Conservation (phyloP, 2,329 filamentous ascomycete genomes). For the Xylariaceae sp. region DNA sequence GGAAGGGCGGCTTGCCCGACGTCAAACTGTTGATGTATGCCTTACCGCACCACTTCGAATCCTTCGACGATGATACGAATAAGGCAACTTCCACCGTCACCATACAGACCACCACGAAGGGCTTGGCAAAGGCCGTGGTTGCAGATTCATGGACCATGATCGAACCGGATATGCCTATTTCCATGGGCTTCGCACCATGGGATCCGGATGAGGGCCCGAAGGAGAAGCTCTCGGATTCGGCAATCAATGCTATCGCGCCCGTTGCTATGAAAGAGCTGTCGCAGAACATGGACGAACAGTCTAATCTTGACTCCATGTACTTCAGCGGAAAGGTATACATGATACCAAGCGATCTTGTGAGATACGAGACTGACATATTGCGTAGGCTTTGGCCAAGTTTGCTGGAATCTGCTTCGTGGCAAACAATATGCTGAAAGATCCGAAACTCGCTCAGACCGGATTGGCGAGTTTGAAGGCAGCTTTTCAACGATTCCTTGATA, state of each 20-base stretch:
- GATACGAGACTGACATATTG: background rate
- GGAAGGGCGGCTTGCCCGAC: slow-evolving; percentile 59
- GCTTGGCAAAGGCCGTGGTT: slow-evolving; percentile 65
- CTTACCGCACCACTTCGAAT: slow-evolving; percentile 76
- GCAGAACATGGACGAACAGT: slow-evolving; percentile 68
- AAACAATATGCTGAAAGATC: slow-evolving; percentile 57
- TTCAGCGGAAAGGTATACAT: slow-evolving; percentile 71
- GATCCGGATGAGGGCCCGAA: slow-evolving; percentile 47
- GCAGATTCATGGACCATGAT: slow-evolving; percentile 72
- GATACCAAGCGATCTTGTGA: background rate
- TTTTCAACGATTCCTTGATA: slow-evolving; percentile 61
- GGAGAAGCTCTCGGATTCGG: slow-evolving; percentile 44
- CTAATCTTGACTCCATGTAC: slow-evolving; percentile 82
- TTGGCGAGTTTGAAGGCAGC: slow-evolving; percentile 59
- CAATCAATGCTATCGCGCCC: slow-evolving; percentile 54
- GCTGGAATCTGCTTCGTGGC: slow-evolving; percentile 62
- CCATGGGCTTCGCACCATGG: slow-evolving; percentile 78
- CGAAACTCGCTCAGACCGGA: slow-evolving; percentile 50
- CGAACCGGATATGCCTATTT: slow-evolving; percentile 65
- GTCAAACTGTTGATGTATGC: slow-evolving; percentile 75
- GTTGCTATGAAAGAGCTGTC: slow-evolving; percentile 67
- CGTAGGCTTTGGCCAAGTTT: slow-evolving; percentile 67
- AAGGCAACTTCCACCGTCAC: slow-evolving; percentile 51
- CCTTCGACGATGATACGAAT: slow-evolving; percentile 57
- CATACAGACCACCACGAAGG: slow-evolving; percentile 81